A percentile compares a stretch with the other conserved stretches of the same genome.
phyloP scores from a whole-genome alignment of 2,329 filamentous ascomycete species.

The Cordyceps javanica region DNA sequence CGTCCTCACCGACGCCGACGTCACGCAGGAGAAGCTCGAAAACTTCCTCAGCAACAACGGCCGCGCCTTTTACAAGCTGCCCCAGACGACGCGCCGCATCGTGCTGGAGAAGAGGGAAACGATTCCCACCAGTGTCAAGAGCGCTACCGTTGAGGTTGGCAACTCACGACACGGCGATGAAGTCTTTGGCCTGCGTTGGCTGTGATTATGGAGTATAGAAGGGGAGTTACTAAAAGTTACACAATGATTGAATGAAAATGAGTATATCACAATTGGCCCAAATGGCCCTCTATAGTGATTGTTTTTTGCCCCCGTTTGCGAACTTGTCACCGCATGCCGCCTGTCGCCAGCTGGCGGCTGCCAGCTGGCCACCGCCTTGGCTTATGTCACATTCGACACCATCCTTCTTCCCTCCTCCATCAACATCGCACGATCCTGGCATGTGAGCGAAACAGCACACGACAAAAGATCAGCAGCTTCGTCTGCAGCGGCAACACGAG shows the following conservation, averaged over 20 bases:
- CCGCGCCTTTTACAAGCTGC: conserved; percentile 46
- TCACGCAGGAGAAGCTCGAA: conserved; percentile 48
- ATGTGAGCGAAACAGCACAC: too few relatives aligned
- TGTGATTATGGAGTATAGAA: too few relatives aligned
- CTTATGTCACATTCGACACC: background rate
- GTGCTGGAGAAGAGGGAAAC: conserved; percentile 35
- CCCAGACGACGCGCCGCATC: conserved; percentile 24
- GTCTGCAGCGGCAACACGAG: background rate
- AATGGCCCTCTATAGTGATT: too few relatives aligned
- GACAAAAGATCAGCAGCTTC: too few relatives aligned
- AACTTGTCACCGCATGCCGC: background rate
- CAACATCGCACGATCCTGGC: background rate
- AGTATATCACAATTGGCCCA: too few relatives aligned
- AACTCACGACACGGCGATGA: conserved; percentile 35
- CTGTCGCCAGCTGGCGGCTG: background rate
- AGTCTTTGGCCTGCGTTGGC: conserved; percentile 37
- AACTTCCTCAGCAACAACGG: conserved; percentile 49
- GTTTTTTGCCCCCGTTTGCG: background rate
- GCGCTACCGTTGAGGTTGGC: conserved; percentile 37
- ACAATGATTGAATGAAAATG: too few relatives aligned
- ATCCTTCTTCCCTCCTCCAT: background rate
- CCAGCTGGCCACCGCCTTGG: background rate
- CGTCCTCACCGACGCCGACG: conserved; percentile 42
- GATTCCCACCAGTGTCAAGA: conserved; percentile 34
- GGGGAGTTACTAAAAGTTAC: too few relatives aligned